Evolutionary conservation across 768 basidiomycete genomes (phyloP), one percentile per base, ranked within the genome.

Genomic region (Pilatotrama ljubarskyi): DNA sequence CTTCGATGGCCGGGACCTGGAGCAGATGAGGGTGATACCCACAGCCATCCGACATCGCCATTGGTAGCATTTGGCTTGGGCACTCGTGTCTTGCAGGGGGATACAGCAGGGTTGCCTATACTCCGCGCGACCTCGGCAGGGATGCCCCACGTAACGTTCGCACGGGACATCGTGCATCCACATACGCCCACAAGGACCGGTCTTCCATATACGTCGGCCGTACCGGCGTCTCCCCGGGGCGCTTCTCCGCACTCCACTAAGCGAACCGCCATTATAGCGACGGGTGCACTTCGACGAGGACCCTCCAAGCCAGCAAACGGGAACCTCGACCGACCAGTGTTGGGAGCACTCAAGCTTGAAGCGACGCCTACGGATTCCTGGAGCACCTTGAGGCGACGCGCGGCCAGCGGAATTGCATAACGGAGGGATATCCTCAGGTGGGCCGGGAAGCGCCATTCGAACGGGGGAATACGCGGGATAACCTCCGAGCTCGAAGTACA

Each of bases 401-500:
- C 20, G 43, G n/a, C 55, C 47, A 20, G 36, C 24, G 36, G 29
- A 26, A 13, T 55, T 37, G 54, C 59, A 61, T 59, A 59, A 58
- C 43, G 51, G 15, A 44, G 55, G 46, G 42, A 22, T 13, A 50
- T 58, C 59, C 55, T 59, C 29, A 60, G 51, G 48, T 15, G 29
- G 58, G 58, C 62, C 64, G 22, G 48, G 59, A 53, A 49, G 47
- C 62, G 51, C 66, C 58, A 43, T 38, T 55, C 47, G 59, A 53
- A 56, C 58, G 51, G 36, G 36, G 63, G 61, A 51, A 64, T 44
- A 62, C 51, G 66, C 61, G 66, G 56, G 55, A 67, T 62, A 64
- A 66, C 67, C 61, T 66, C 58, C 64, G 62, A 58, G 61, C 56
- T 49, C 51, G 65, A 61, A 58, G 63, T 54, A 67, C 61, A 67